phyloP scores from a whole-genome alignment of 176 grass and related monocot genomes.

The Otatea glauca region DNA sequence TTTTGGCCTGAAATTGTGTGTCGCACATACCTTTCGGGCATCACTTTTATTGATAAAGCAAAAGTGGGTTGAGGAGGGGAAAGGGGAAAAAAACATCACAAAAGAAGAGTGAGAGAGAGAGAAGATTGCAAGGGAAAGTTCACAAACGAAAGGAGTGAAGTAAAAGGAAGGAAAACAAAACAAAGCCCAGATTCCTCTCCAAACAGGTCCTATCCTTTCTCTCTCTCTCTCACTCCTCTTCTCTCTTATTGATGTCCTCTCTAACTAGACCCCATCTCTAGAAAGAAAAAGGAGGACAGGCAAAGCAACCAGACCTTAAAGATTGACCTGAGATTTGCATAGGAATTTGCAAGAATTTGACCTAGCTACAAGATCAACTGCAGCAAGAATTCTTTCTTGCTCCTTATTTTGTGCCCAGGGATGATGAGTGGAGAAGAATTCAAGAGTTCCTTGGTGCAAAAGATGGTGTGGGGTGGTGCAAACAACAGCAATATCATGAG shows the following conservation, averaged over 20 bases:
- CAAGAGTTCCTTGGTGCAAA: constrained; percentile 62
- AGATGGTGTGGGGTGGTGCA: constrained; percentile 62
- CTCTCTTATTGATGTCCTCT: constrained; percentile 20
- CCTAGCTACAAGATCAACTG: constrained; percentile 8
- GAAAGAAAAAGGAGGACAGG: constrained; percentile 46
- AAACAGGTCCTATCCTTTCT: constrained; percentile 37
- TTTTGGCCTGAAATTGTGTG: constrained; percentile 43
- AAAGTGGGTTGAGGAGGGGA: constrained; percentile 30
- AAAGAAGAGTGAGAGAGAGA: not conserved
- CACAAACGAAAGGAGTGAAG: constrained; percentile 47
- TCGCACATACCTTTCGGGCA: constrained; percentile 40
- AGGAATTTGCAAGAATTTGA: constrained; percentile 45
- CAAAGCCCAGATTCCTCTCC: constrained; percentile 63
- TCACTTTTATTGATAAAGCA: constrained; percentile 48
- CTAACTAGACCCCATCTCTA: constrained; percentile 37
- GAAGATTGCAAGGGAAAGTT: constrained; percentile 37
- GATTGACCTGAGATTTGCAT: constrained; percentile 47
- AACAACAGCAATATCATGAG: constrained; percentile 52
- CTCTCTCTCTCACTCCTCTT: not conserved
- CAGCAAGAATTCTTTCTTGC: not conserved
- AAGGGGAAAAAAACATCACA: not conserved
- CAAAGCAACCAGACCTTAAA: constrained; percentile 47
- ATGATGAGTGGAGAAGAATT: constrained; percentile 71
- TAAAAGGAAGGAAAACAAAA: constrained; percentile 64
- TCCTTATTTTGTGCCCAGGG: not conserved